Percentiles rank a stretch among this genome's conserved stretches.
Conservation (phyloP, 805 yeast genomes). For the Saturnispora gosingensis region DNA sequence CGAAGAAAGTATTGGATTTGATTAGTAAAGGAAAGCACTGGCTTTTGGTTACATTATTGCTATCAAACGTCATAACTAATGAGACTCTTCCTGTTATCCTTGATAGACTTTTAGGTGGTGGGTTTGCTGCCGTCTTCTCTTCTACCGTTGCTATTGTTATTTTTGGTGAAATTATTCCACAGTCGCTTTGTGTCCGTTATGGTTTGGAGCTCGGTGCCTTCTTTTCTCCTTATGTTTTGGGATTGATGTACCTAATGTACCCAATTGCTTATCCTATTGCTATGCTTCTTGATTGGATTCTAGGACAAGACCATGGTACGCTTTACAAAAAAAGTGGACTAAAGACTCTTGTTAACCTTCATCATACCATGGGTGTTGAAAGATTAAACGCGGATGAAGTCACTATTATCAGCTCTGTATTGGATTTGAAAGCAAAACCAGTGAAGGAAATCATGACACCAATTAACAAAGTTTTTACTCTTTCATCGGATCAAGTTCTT, state of each 20-base stretch:
- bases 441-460: slow-evolving; percentile 92
- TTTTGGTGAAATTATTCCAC: slow-evolving; percentile 96
- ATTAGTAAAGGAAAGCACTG: slow-evolving; percentile 87
- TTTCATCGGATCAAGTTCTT: slow-evolving; percentile 72
- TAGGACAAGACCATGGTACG: slow-evolving; percentile 96
- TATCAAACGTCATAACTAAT: slow-evolving; percentile 85
- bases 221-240: slow-evolving; percentile 79
- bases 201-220: slow-evolving; percentile 87
- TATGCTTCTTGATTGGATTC: slow-evolving; percentile 60
- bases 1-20: slow-evolving; percentile 61
- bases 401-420: slow-evolving; percentile 86
- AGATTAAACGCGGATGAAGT: slow-evolving; percentile 91
- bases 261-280: slow-evolving; percentile 93
- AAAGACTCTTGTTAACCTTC: slow-evolving; percentile 87
- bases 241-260: slow-evolving; percentile 79
- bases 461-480: slow-evolving; percentile 76
- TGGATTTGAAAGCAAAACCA: slow-evolving; percentile 86
- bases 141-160: slow-evolving; percentile 90
- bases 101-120: slow-evolving; percentile 91
- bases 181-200: slow-evolving; percentile 83
- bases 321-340: slow-evolving; percentile 87
- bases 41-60: slow-evolving; percentile 81
- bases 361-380: slow-evolving; percentile 92
- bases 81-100: slow-evolving; percentile 91
- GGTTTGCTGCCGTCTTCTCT: slow-evolving; percentile 91